These are phyloP conservation scores for Gleditsia sinensis DNA, from an alignment of 306 rosid species.

Conservation along the genomic window DNA sequence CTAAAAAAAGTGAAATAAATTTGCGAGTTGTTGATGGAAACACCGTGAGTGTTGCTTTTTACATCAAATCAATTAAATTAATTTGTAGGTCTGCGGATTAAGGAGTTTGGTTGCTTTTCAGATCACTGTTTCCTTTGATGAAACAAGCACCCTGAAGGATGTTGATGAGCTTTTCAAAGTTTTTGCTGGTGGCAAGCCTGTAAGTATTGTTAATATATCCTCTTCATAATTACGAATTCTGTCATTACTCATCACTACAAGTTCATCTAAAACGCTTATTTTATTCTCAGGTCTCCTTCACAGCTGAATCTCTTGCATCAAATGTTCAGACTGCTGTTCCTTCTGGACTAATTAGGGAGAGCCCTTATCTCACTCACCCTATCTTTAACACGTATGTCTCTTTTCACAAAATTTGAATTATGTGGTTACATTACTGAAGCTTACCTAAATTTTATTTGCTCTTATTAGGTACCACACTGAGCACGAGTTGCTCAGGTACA, in stretches of 20 bases:
- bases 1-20: constrained; percentile 71
- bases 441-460: constrained; percentile 32
- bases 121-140: constrained; percentile 93
- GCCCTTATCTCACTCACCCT: constrained; percentile 80
- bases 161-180: constrained; percentile 88
- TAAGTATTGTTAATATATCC: constrained; percentile 34
- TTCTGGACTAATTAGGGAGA: constrained; percentile 70
- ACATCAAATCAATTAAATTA: constrained; percentile 23
- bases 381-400: constrained; percentile 83
- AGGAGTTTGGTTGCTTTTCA: constrained; percentile 47
- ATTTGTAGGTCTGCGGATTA: constrained; percentile 31
- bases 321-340: constrained; percentile 78
- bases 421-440: constrained; percentile 26
- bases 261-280: constrained; percentile 26
- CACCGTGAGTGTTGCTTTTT: constrained; percentile 57
- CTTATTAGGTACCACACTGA: constrained; percentile 86
- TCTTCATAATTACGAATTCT: neutral
- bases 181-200: constrained; percentile 68
- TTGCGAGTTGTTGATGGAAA: constrained; percentile 76
- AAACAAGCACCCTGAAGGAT: constrained; percentile 93
- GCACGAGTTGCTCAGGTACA: constrained; percentile 92
- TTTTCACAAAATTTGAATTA: constrained; percentile 19
- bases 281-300: constrained; percentile 70
- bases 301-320: constrained; percentile 90
- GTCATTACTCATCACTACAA: neutral